Conservation (phyloP, 179 eudicot genomes). For the Beta lomatogona region DNA sequence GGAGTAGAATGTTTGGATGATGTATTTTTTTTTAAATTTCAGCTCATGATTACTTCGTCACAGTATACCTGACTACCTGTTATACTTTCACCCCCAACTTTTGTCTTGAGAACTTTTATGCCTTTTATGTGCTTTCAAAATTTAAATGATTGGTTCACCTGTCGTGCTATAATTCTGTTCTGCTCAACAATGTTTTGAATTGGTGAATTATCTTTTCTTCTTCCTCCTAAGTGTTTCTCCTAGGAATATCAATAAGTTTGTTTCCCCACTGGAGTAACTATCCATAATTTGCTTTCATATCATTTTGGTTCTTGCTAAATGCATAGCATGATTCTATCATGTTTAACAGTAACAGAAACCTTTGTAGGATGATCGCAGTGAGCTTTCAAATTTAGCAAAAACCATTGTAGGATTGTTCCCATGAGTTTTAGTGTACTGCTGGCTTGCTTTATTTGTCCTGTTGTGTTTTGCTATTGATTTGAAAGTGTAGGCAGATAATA, state of each 20-base stretch:
- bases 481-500: neutral
- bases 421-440: neutral
- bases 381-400: neutral
- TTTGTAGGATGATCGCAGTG: neutral
- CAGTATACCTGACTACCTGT: neutral
- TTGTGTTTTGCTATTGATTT: neutral
- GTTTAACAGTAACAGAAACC: neutral
- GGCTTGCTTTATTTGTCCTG: neutral
- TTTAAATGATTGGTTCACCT: neutral
- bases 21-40: neutral
- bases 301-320: neutral
- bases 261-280: neutral
- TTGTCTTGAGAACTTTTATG: neutral
- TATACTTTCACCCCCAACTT: neutral
- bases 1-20: neutral
- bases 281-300: neutral
- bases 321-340: neutral
- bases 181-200: neutral
- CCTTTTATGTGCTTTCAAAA: neutral
- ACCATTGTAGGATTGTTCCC: too few species aligned
- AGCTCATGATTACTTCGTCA: neutral
- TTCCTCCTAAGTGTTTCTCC: neutral
- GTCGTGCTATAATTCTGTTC: neutral
- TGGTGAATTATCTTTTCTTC: neutral
- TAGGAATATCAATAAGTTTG: neutral